Evolutionary conservation across 306 rosid species (phyloP).

Genomic region (Castanea crenata): DNA sequence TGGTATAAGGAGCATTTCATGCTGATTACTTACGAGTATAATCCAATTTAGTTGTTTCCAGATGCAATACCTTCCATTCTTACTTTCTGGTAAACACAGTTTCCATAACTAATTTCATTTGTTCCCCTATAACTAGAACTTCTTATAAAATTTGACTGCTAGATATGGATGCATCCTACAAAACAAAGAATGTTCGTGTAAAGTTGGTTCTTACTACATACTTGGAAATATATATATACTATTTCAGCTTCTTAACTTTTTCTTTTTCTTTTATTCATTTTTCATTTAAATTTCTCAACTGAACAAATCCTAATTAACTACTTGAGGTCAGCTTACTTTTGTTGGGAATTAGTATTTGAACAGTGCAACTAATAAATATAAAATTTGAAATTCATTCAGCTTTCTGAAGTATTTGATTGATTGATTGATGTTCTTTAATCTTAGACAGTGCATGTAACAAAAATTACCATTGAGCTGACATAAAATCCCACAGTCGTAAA

Average conservation of each 20-base stretch:
- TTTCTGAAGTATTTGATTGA: not conserved
- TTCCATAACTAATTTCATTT: not conserved
- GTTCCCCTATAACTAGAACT: too few species aligned
- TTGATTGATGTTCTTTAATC: not conserved
- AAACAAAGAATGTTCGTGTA: too few species aligned
- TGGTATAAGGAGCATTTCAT: not conserved
- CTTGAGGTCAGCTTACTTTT: not conserved
- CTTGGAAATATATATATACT: too few species aligned
- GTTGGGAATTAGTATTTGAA: not conserved
- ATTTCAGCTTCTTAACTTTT: too few species aligned
- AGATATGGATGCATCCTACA: too few species aligned
- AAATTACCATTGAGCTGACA: conserved; percentile 76
- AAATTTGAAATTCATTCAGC: not conserved
- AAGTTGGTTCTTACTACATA: too few species aligned
- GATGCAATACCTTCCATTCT: not conserved
- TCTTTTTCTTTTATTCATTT: too few species aligned
- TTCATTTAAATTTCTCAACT: too few species aligned
- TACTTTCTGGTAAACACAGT: not conserved
- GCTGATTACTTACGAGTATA: not conserved
- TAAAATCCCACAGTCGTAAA: conserved; percentile 91
- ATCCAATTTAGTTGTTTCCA: not conserved
- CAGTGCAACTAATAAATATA: not conserved
- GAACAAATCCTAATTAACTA: not conserved
- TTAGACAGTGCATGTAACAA: conserved; percentile 10
- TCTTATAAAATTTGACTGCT: too few species aligned